A percentile compares a stretch with the other conserved stretches of the same genome.
These are phyloP conservation scores for Gossypium thurberi DNA, from an alignment of 345 rosid genomes.

Conservation along the genomic window DNA sequence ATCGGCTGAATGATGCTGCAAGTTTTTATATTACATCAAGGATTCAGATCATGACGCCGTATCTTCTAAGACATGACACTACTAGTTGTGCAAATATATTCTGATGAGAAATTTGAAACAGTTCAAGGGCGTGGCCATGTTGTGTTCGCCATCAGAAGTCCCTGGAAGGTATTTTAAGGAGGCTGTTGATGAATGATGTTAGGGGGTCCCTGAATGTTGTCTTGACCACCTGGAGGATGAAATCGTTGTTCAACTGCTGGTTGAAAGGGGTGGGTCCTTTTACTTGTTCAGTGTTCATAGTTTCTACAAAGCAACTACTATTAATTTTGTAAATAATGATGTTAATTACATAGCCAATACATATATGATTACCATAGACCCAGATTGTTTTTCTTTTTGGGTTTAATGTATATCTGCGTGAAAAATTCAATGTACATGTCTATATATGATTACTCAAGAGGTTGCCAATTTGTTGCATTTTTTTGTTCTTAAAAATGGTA, in stretches of 20 bases:
- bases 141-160: slow-evolving; percentile 38
- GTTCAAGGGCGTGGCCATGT: slow-evolving; percentile 49
- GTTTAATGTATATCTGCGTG: background rate
- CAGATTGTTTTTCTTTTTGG: background rate
- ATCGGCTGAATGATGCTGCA: background rate
- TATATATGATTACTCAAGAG: background rate
- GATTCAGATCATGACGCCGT: too few relatives aligned
- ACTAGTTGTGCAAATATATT: background rate
- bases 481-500: too few relatives aligned
- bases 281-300: background rate
- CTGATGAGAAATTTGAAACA: slow-evolving; percentile 19
- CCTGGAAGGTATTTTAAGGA: slow-evolving; percentile 34
- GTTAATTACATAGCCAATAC: background rate
- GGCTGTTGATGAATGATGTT: slow-evolving; percentile 8
- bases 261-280: background rate
- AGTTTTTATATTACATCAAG: background rate
- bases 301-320: background rate
- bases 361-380: background rate
- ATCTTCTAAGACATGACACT: background rate
- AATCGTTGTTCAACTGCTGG: background rate
- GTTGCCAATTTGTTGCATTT: background rate
- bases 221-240: background rate
- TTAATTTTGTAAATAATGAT: background rate
- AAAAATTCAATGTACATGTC: background rate
- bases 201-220: background rate